These are phyloP conservation scores for Candida krabiensis DNA, from an alignment of 805 yeast genomes.

Conservation along the genomic window DNA sequence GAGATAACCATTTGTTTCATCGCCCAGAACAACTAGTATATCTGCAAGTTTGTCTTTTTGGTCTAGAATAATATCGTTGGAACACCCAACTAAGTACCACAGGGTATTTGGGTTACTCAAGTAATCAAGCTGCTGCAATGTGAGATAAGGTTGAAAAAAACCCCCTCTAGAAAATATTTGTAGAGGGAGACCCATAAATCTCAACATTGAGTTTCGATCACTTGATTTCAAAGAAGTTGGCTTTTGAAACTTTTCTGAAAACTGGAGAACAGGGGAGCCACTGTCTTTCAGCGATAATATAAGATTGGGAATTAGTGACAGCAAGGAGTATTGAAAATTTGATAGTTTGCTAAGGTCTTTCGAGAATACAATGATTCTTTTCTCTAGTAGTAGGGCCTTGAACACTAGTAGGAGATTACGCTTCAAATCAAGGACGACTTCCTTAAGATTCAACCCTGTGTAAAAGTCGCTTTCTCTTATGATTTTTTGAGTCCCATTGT, in stretches of 20 bases:
- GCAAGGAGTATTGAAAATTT: constrained; percentile 76
- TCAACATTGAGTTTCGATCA: constrained; percentile 72
- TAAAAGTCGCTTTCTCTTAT: constrained; percentile 60
- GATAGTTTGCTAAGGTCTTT: constrained; percentile 79
- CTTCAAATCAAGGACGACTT: constrained; percentile 58
- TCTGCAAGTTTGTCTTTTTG: constrained; percentile 66
- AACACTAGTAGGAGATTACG: constrained; percentile 62
- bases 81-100: constrained; percentile 79
- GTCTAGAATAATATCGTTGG: constrained; percentile 76
- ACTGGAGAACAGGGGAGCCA: constrained; percentile 72
- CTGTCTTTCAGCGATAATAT: constrained; percentile 70
- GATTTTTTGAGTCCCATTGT: constrained; percentile 23
- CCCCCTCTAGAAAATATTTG: constrained; percentile 85
- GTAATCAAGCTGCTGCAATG: constrained; percentile 85
- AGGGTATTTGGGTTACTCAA: constrained; percentile 54
- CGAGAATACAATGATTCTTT: constrained; percentile 72
- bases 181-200: constrained; percentile 85
- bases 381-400: constrained; percentile 78
- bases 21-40: constrained; percentile 67
- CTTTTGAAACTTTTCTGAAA: constrained; percentile 49
- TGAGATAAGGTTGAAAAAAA: constrained; percentile 90
- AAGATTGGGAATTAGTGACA: constrained; percentile 81
- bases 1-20: constrained; percentile 23
- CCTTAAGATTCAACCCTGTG: constrained; percentile 72
- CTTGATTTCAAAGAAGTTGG: constrained; percentile 73